Conservation (phyloP, 352 stramenopile genomes). For the Globisporangium canariense region DNA sequence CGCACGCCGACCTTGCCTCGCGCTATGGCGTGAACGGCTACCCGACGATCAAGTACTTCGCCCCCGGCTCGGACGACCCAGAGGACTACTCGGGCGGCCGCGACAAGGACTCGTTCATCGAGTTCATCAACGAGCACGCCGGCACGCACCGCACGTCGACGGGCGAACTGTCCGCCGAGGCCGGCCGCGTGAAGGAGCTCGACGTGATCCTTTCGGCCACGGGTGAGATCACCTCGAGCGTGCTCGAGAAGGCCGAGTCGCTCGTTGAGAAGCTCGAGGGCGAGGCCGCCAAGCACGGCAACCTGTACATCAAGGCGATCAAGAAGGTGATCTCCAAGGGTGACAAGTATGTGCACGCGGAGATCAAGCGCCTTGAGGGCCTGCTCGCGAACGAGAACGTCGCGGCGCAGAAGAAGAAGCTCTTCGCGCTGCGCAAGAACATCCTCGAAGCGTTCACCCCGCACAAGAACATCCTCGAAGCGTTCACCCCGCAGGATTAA, state of each 20-base stretch:
- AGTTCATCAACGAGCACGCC: constrained; percentile 91
- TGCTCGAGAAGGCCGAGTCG: constrained; percentile 73
- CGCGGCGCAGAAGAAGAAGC: constrained; percentile 83
- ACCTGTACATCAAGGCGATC: constrained; percentile 87
- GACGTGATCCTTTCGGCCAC: constrained; percentile 80
- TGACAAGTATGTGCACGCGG: constrained; percentile 71
- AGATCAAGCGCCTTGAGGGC: constrained; percentile 80
- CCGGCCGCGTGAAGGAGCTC: constrained; percentile 79
- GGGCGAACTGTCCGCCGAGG: constrained; percentile 64
- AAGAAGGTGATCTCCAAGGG: constrained; percentile 91
- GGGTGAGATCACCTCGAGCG: constrained; percentile 57
- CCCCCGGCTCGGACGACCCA: constrained; percentile 65
- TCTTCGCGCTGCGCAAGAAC: constrained; percentile 89
- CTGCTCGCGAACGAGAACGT: constrained; percentile 84
- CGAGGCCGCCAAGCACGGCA: constrained; percentile 68
- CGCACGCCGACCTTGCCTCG: constrained; percentile 46
- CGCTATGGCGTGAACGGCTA: constrained; percentile 89
- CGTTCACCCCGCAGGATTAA: constrained; percentile 49
- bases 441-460: constrained; percentile 76
- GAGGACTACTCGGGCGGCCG: constrained; percentile 85
- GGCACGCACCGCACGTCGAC: constrained; percentile 79
- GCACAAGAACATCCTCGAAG: constrained; percentile 88
- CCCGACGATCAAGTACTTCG: constrained; percentile 93
- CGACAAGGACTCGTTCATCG: constrained; percentile 82
- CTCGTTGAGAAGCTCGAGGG: constrained; percentile 69